Percentiles rank a stretch among this genome's conserved stretches.
Evolutionary conservation across 2,329 filamentous ascomycete genomes (phyloP).

Genomic region (Botrytis squamosa): DNA sequence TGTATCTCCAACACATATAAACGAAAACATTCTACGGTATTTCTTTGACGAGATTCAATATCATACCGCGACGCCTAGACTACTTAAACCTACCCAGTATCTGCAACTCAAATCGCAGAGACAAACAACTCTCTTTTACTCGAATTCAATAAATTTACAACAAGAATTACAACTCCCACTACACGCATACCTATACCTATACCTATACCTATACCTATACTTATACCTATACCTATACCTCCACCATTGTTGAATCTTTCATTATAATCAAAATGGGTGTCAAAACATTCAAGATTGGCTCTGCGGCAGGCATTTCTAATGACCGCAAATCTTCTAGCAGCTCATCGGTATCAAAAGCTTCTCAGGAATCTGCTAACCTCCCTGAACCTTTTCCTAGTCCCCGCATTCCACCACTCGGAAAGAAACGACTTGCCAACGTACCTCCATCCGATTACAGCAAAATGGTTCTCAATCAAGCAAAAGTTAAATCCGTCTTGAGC

Average conservation of each 20-base stretch:
- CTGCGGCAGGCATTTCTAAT: constrained; percentile 19
- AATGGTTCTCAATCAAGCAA: constrained; percentile 51
- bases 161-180: not conserved
- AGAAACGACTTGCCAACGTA: constrained; percentile 31
- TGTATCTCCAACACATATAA: not conserved
- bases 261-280: constrained; percentile 27
- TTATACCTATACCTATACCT: not conserved
- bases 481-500: constrained; percentile 90
- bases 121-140: not conserved
- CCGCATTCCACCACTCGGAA: constrained; percentile 26
- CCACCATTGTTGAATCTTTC: not conserved
- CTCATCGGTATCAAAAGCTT: constrained; percentile 26
- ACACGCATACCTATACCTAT: not conserved
- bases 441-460: constrained; percentile 37
- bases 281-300: constrained; percentile 34
- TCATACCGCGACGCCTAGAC: not conserved
- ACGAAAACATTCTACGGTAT: not conserved
- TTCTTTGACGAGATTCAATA: not conserved
- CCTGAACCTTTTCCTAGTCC: constrained; percentile 41
- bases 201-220: not conserved
- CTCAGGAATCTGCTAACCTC: constrained; percentile 34
- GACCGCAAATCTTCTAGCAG: constrained; percentile 18
- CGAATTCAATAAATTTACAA: not conserved
- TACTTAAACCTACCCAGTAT: not conserved
- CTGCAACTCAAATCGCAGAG: not conserved